phyloP scores from a whole-genome alignment of 495 filamentous ascomycete species.

The Penicillium maclennaniae region DNA sequence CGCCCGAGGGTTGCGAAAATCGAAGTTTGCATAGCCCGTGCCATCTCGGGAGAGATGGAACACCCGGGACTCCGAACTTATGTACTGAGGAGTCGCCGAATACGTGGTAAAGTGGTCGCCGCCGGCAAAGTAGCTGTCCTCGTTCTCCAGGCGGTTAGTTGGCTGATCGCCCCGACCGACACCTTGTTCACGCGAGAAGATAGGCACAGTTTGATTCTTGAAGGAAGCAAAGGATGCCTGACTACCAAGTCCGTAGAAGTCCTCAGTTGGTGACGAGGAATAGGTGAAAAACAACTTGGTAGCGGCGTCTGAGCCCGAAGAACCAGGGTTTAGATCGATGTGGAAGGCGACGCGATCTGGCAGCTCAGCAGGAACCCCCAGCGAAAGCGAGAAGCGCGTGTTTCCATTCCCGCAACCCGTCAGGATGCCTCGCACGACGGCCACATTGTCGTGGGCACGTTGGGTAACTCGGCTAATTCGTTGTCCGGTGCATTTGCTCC shows the following conservation, averaged over 20 bases:
- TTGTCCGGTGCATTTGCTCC: constrained; percentile 19
- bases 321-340: constrained; percentile 10
- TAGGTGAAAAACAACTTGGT: constrained; percentile 23
- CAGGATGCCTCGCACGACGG: constrained; percentile 15
- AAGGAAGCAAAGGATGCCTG: constrained; percentile 28
- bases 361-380: constrained; percentile 19
- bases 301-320: background rate
- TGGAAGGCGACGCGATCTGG: constrained; percentile 21
- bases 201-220: constrained; percentile 27
- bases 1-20: constrained; percentile 13
- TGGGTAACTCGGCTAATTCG: constrained; percentile 8
- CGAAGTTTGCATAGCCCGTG: constrained; percentile 24
- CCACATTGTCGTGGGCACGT: constrained; percentile 12
- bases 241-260: constrained; percentile 27
- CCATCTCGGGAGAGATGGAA: constrained; percentile 21
- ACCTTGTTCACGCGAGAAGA: constrained; percentile 27
- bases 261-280: constrained; percentile 18
- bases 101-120: constrained; percentile 25
- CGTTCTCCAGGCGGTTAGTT: constrained; percentile 15
- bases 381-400: constrained; percentile 9
- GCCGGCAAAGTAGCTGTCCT: constrained; percentile 24
- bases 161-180: constrained; percentile 29
- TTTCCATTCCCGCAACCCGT: constrained; percentile 17
- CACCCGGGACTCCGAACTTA: constrained; percentile 16
- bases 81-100: constrained; percentile 22